Conservation (phyloP, 371 early-diverging fungal genomes). For the Apophysomyces trapeziformis region DNA sequence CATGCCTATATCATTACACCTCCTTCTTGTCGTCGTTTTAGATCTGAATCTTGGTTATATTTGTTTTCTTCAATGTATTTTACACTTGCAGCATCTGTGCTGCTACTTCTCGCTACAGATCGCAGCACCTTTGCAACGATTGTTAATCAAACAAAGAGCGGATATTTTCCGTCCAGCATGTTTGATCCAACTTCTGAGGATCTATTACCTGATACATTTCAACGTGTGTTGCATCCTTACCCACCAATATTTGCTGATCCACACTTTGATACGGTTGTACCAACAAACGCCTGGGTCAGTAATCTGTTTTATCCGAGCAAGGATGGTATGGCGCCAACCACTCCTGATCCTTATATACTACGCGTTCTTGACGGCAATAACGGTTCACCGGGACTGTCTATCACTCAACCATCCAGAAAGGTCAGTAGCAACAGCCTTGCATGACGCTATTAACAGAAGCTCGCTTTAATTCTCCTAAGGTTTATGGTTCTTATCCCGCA, state of each 20-base stretch:
- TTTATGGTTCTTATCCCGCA: constrained; percentile 38
- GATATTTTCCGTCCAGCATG: background rate
- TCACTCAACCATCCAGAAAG: constrained; percentile 28
- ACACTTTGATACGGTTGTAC: constrained; percentile 27
- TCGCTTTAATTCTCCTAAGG: constrained; percentile 16
- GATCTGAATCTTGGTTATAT: background rate
- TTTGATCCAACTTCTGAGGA: background rate
- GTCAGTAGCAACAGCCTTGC: background rate
- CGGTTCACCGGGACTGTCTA: constrained; percentile 46
- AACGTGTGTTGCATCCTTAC: constrained; percentile 31
- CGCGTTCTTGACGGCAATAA: constrained; percentile 46
- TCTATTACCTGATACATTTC: constrained; percentile 1
- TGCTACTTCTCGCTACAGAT: background rate
- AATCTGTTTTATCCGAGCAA: constrained; percentile 53
- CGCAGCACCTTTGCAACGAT: background rate
- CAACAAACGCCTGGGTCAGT: constrained; percentile 55
- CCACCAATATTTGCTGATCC: constrained; percentile 38
- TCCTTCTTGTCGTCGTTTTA: background rate
- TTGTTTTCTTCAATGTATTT: background rate
- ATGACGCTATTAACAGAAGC: background rate
- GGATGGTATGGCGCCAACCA: constrained; percentile 44
- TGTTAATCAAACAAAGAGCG: background rate
- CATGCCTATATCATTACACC: background rate
- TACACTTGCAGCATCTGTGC: background rate
- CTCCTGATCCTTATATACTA: constrained; percentile 50